phyloP scores from a whole-genome alignment of 2,329 filamentous ascomycete genomes.

The Fusarium incarnatum region DNA sequence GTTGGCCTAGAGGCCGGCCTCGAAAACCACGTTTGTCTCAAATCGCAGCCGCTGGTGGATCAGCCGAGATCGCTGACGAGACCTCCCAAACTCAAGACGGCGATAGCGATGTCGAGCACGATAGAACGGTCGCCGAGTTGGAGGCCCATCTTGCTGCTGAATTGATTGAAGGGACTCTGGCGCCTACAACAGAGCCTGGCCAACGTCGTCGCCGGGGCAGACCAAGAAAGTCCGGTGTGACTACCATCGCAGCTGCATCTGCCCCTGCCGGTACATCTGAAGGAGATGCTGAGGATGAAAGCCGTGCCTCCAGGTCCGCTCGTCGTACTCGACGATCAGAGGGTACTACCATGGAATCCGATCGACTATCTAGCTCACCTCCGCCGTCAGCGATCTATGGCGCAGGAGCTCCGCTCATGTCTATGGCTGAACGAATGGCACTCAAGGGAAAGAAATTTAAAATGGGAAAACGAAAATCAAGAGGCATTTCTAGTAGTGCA shows the following conservation, averaged over 20 bases:
- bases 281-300: not conserved
- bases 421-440: conserved; percentile 68
- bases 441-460: conserved; percentile 65
- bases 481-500: conserved; percentile 2
- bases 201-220: conserved; percentile 42
- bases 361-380: conserved; percentile 8
- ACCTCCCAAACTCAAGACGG: not conserved
- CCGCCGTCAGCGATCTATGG: conserved; percentile 6
- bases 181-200: not conserved
- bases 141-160: conserved; percentile 37
- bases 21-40: conserved; percentile 42
- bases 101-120: conserved; percentile 31
- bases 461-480: conserved; percentile 56
- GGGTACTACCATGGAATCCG: conserved; percentile 5
- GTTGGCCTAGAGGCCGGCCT: conserved; percentile 47
- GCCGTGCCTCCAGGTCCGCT: conserved; percentile 31
- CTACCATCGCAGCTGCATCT: conserved; percentile 40
- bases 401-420: conserved; percentile 57
- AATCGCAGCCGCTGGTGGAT: conserved; percentile 9
- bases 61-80: not conserved
- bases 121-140: conserved; percentile 31
- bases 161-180: conserved; percentile 9
- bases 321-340: conserved; percentile 44
- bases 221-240: conserved; percentile 46
- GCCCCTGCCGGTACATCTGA: conserved; percentile 1